Percentiles rank a stretch among this genome's conserved stretches.
Evolutionary conservation across 768 basidiomycete species (phyloP).

Genomic region (Agrocybe chaxingu): DNA sequence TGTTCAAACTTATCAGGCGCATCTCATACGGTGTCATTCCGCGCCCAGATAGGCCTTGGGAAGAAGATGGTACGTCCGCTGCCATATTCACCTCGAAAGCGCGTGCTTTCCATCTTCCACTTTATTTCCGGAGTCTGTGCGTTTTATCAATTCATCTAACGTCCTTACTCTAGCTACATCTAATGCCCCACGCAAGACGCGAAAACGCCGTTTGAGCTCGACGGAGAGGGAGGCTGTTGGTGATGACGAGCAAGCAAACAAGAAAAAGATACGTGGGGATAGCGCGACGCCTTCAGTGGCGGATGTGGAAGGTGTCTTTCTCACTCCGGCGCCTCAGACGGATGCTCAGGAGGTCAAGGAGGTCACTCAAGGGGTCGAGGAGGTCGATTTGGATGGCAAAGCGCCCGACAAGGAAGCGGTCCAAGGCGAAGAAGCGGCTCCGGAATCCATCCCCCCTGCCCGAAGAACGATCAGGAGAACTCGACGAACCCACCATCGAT

Average conservation of each 20-base stretch:
- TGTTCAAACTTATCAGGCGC: conserved; percentile 72
- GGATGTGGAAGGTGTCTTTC: conserved; percentile 14
- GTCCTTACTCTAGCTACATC: conserved; percentile 54
- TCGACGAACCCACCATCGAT: conserved; percentile 28
- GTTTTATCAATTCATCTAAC: conserved; percentile 9
- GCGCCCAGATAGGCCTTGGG: conserved; percentile 73
- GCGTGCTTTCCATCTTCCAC: conserved; percentile 19
- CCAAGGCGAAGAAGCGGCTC: conserved; percentile 15
- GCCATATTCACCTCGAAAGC: conserved; percentile 14
- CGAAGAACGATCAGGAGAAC: conserved; percentile 33
- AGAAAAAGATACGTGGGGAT: conserved; percentile 46
- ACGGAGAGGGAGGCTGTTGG: conserved; percentile 39
- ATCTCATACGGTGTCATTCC: conserved; percentile 69
- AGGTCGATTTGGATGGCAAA: conserved; percentile 59
- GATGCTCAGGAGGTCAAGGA: conserved; percentile 60
- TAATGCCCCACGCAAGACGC: conserved; percentile 64
- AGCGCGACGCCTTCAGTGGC: conserved; percentile 31
- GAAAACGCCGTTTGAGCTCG: conserved; percentile 62
- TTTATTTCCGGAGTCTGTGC: conserved; percentile 10
- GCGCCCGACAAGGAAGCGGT: conserved; percentile 50
- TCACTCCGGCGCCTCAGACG: conserved; percentile 25
- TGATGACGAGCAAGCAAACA: conserved; percentile 35
- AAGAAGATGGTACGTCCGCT: conserved; percentile 62
- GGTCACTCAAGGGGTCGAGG: conserved; percentile 67
- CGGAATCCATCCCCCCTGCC: conserved; percentile 39